Percentiles rank a stretch among this genome's conserved stretches.
Conservation (phyloP, 75 land plant genomes). For the Pinus tabuliformis region DNA sequence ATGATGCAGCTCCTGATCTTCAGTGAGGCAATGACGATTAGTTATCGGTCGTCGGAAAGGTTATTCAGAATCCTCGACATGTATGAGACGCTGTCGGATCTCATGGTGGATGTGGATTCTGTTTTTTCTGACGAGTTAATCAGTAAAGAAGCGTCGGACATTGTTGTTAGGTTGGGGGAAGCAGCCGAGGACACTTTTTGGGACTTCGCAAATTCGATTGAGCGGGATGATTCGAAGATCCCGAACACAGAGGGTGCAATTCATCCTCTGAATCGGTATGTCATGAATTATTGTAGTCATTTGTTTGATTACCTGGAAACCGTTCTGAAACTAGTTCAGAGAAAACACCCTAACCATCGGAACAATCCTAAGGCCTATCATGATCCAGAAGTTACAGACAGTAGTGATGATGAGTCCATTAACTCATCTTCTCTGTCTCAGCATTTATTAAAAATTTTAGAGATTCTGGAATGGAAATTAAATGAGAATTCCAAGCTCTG, state of each 20-base stretch:
- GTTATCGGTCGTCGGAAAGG: conserved; percentile 64
- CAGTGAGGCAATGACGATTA: conserved; percentile 68
- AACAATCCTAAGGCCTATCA: background rate
- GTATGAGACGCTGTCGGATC: conserved; percentile 67
- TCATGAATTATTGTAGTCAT: conserved; percentile 82
- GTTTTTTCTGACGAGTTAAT: conserved; percentile 37
- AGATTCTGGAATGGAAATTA: conserved; percentile 50
- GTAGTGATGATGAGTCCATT: conserved; percentile 14
- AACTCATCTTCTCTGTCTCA: conserved; percentile 29
- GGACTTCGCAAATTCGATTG: conserved; percentile 72
- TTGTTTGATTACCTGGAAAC: conserved; percentile 59
- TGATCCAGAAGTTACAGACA: background rate
- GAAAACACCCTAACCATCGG: no score
- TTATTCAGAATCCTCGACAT: conserved; percentile 74
- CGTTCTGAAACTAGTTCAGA: conserved; percentile 40
- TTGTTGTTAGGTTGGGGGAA: conserved; percentile 54
- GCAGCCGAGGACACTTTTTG: conserved; percentile 58
- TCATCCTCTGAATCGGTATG: conserved; percentile 82
- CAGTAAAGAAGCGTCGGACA: conserved; percentile 40
- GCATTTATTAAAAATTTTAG: conserved; percentile 27
- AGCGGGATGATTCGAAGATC: conserved; percentile 50
- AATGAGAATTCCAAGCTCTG: conserved; percentile 67
- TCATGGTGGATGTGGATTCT: conserved; percentile 38
- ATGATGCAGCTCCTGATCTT: conserved; percentile 75
- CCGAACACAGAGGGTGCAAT: conserved; percentile 67